Base-by-base conservation (phyloP, 345 rosid genomes). In the Murraya paniculata region DNA sequence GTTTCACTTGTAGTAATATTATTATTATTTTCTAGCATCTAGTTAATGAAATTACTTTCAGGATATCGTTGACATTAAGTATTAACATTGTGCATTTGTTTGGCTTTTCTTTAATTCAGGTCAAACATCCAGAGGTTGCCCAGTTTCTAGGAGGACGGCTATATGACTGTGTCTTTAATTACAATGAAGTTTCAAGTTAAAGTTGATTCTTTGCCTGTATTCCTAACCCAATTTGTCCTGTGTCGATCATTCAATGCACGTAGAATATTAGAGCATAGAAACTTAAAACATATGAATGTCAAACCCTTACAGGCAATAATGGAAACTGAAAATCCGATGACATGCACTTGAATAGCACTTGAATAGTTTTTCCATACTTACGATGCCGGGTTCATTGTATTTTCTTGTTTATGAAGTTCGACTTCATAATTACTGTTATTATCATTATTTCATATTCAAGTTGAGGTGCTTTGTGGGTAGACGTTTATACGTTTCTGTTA, bases 91-190 rank as follows among this genome's bases (percentile, higher is more conserved):
- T 5, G 30, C 72, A 9, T 38, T 35, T 7, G 33, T 76, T 60
- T 68, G 11, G 45, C 30, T 31, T n/a, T 33, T 55, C 65, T 36
- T 56, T 36, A 27, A 71, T 56, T 79, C 87, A 97, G 99, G 99
- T 97, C 73, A 97, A 97, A 84, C 99, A 97, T 86, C 89, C 86
- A 10, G 99, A 97, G 84, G 99, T 97, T 79, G 98, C 98, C 11
- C 93, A 97, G 88, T 97, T 97, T 85, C 97, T 97, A 0, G 99
- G 98, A 76, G 99, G 99, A 48, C 84, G 97, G 82, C 97, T 97
- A 45, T 97, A 97, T 9, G 99, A 97, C 81, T 97, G 99, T 18
- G 98, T 97, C 79, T 88, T 97, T 89, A 97, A 91, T 85, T 94
- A 89, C 92, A 97, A 84, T 68, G 94, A 91, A 81, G 92, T 87